These are phyloP conservation scores for Polytrichum commune DNA, from an alignment of 225 moss, liverwort and hornwort species.

Conservation along the genomic window DNA sequence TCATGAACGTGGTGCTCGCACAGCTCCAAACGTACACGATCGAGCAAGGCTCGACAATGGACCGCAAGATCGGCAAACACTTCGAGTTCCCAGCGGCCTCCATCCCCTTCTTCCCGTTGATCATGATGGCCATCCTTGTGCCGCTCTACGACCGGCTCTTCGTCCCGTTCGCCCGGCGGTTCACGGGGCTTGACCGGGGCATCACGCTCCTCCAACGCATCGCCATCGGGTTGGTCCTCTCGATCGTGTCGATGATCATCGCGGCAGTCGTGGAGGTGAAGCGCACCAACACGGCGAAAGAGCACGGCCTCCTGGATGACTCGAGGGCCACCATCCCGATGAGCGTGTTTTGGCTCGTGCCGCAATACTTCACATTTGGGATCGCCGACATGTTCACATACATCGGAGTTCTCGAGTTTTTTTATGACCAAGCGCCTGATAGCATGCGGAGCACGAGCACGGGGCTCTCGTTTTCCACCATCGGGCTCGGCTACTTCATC, in stretches of 20 bases:
- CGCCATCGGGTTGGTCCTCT: conserved; percentile 53
- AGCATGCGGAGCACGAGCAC: conserved; percentile 70
- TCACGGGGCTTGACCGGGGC: conserved; percentile 48
- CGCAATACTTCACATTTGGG: conserved; percentile 63
- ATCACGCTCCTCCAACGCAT: conserved; percentile 58
- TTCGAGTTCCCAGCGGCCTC: conserved; percentile 43
- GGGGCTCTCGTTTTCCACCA: conserved; percentile 51
- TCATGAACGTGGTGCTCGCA: conserved; percentile 50
- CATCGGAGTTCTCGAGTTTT: conserved; percentile 65
- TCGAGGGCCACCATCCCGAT: conserved; percentile 22
- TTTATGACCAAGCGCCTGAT: conserved; percentile 65
- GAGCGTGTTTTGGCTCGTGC: conserved; percentile 65
- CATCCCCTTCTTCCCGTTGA: conserved; percentile 42
- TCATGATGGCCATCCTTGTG: conserved; percentile 39
- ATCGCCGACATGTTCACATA: conserved; percentile 59
- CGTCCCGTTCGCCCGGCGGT: conserved; percentile 37
- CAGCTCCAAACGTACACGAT: conserved; percentile 54
- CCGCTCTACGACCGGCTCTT: conserved; percentile 57
- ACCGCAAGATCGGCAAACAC: conserved; percentile 31
- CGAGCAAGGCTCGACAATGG: conserved; percentile 52
- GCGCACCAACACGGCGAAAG: conserved; percentile 30
- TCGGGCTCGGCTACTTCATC: conserved; percentile 46
- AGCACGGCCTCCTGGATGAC: conserved; percentile 27
- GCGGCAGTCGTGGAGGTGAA: conserved; percentile 54
- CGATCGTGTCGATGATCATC: conserved; percentile 46